Evolutionary conservation across 768 basidiomycete species (phyloP).

Genomic region (Rickenella mellea): DNA sequence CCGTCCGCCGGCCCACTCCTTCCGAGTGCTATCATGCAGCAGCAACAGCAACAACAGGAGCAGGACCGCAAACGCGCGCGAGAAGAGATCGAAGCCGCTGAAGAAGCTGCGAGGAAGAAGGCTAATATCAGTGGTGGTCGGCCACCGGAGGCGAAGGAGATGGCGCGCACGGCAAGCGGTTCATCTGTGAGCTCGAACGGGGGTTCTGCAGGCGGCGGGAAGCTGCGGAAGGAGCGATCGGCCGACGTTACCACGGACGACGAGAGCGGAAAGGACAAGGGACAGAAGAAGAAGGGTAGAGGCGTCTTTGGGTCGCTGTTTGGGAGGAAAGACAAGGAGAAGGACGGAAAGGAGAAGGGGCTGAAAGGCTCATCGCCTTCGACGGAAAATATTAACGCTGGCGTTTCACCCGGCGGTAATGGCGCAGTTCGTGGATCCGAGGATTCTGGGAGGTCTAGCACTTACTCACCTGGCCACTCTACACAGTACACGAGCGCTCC

Average conservation of each 20-base stretch:
- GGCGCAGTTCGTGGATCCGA: constrained; percentile 38
- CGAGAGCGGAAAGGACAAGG: constrained; percentile 37
- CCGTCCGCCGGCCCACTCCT: constrained; percentile 20
- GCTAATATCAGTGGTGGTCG: constrained; percentile 36
- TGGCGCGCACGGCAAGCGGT: constrained; percentile 25
- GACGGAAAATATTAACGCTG: constrained; percentile 42
- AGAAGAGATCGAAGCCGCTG: constrained; percentile 38
- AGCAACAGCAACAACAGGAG: constrained; percentile 42
- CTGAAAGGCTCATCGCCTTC: constrained; percentile 19
- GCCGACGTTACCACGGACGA: constrained; percentile 25
- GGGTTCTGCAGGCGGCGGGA: constrained; percentile 13
- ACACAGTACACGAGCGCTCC: constrained; percentile 33
- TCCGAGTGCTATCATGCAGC: constrained; percentile 31
- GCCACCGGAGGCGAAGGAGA: constrained; percentile 22
- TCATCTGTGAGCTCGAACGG: constrained; percentile 13
- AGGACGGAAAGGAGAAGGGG: constrained; percentile 48
- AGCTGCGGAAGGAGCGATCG: constrained; percentile 37
- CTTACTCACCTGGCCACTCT: constrained; percentile 15
- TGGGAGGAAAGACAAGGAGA: constrained; percentile 67
- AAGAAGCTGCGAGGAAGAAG: constrained; percentile 40
- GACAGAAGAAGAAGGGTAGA: constrained; percentile 32
- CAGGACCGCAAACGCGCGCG: constrained; percentile 43
- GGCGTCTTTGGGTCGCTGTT: constrained; percentile 31
- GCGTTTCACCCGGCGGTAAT: constrained; percentile 19
- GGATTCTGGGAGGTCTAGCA: constrained; percentile 51